Percentiles rank a stretch among this genome's conserved stretches.
phyloP scores from a whole-genome alignment of 768 basidiomycete genomes.

The Suillus subluteus region DNA sequence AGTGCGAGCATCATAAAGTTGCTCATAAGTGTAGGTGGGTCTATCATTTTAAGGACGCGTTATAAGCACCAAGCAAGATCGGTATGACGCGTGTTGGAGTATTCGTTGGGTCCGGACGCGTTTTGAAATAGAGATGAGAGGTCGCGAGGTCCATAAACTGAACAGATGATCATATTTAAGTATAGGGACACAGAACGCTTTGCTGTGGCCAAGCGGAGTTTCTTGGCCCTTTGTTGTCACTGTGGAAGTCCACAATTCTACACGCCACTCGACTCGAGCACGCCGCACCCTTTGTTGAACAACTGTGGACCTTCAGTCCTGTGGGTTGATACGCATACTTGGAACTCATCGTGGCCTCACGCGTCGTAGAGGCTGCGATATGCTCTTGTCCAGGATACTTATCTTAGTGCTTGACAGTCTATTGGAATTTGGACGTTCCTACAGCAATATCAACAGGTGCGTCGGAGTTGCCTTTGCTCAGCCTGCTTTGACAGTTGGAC shows the following conservation, averaged over 20 bases:
- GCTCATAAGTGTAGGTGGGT: background rate
- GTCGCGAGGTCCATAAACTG: background rate
- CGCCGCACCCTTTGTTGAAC: background rate
- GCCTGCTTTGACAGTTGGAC: background rate
- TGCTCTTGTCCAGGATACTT: background rate
- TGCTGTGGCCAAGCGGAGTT: slow-evolving; percentile 10
- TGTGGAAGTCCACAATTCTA: slow-evolving; percentile 1
- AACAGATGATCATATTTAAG: background rate
- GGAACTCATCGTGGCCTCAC: background rate
- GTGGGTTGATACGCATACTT: background rate
- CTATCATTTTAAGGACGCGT: background rate
- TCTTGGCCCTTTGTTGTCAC: slow-evolving; percentile 1
- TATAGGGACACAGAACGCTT: background rate
- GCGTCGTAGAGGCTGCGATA: background rate
- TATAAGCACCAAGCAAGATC: background rate
- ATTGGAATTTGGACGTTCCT: background rate
- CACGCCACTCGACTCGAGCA: background rate
- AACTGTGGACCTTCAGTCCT: background rate
- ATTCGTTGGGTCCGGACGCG: slow-evolving; percentile 1
- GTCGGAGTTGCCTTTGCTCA: background rate
- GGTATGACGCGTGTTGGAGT: slow-evolving; percentile 7
- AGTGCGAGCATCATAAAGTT: background rate
- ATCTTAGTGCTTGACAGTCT: background rate
- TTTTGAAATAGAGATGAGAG: background rate
- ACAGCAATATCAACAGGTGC: background rate